phyloP scores from a whole-genome alignment of 139 green algal species.

The Chlamydomonas eustigma region DNA sequence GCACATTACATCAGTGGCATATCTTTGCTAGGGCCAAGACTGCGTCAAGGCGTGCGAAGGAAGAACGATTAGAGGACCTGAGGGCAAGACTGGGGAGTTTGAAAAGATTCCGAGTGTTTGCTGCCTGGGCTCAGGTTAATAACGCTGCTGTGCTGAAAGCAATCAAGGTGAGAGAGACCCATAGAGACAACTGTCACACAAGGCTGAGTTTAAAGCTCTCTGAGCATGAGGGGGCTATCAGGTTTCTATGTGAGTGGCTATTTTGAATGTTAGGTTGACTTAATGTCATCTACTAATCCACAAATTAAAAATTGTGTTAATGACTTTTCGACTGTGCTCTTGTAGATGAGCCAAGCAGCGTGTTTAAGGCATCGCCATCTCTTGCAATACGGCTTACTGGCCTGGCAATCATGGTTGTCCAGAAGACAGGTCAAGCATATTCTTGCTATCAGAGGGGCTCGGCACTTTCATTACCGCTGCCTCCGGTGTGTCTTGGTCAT shows the following conservation, averaged over 20 bases:
- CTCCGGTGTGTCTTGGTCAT: neutral
- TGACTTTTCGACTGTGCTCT: too few relatives aligned
- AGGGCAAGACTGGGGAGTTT: neutral
- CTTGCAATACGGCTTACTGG: too few relatives aligned
- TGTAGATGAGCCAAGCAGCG: too few relatives aligned
- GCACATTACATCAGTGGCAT: too few relatives aligned
- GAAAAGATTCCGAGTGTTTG: conserved; percentile 11
- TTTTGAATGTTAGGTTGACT: too few relatives aligned
- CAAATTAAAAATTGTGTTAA: too few relatives aligned
- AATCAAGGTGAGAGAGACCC: neutral
- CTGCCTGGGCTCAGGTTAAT: conserved; percentile 29
- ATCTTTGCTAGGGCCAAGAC: too few relatives aligned
- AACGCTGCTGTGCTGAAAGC: neutral
- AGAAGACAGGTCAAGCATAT: neutral
- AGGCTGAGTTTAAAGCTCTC: neutral
- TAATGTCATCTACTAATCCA: too few relatives aligned
- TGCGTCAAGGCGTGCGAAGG: conserved; percentile 13
- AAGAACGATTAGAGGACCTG: neutral
- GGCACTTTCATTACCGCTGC: neutral
- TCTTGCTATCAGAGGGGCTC: neutral
- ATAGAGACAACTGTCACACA: neutral
- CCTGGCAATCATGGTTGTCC: neutral
- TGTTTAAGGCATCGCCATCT: too few relatives aligned
- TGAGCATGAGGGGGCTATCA: neutral
- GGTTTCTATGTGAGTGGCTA: too few relatives aligned